These are phyloP conservation scores for Calonectria montana DNA, from an alignment of 2,329 filamentous ascomycete species.

Conservation along the genomic window DNA sequence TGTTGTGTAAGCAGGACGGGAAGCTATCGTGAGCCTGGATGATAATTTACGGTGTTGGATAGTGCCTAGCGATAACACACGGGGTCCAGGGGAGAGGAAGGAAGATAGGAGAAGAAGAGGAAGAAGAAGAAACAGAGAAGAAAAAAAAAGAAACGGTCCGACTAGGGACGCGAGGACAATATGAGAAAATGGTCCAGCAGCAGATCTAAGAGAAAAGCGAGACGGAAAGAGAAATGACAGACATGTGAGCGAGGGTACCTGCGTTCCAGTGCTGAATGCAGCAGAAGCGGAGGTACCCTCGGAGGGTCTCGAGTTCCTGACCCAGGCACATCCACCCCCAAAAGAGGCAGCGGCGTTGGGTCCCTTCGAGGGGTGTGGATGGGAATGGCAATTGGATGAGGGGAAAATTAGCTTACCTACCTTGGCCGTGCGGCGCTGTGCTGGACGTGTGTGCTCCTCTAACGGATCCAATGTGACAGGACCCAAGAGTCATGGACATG, in stretches of 20 bases:
- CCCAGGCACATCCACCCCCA: slow-evolving; percentile 27
- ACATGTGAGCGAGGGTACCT: slow-evolving; percentile 42
- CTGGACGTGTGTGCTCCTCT: neutral
- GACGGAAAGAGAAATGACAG: slow-evolving; percentile 28
- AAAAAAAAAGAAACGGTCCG: slow-evolving; percentile 4
- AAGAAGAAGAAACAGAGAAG: slow-evolving; percentile 14
- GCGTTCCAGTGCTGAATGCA: slow-evolving; percentile 24
- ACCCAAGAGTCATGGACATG: slow-evolving; percentile 14
- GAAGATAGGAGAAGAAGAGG: slow-evolving; percentile 16
- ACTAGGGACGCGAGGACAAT: slow-evolving; percentile 18
- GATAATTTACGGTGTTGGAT: neutral
- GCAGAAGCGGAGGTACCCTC: slow-evolving; percentile 35
- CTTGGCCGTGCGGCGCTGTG: slow-evolving; percentile 8
- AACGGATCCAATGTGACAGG: slow-evolving; percentile 8
- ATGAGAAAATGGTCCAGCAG: slow-evolving; percentile 15
- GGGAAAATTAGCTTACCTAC: slow-evolving; percentile 15
- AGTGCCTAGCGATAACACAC: neutral
- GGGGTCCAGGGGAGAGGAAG: neutral
- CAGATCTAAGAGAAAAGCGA: slow-evolving; percentile 8
- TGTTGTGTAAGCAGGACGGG: slow-evolving; percentile 20
- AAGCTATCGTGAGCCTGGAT: slow-evolving; percentile 14
- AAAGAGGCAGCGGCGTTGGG: slow-evolving; percentile 27
- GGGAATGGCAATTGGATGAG: slow-evolving; percentile 13
- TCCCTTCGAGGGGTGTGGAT: slow-evolving; percentile 31
- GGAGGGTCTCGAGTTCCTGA: slow-evolving; percentile 34